These are phyloP conservation scores for Crithidia mellificae DNA, from an alignment of 208 protist species.

Conservation along the genomic window DNA sequence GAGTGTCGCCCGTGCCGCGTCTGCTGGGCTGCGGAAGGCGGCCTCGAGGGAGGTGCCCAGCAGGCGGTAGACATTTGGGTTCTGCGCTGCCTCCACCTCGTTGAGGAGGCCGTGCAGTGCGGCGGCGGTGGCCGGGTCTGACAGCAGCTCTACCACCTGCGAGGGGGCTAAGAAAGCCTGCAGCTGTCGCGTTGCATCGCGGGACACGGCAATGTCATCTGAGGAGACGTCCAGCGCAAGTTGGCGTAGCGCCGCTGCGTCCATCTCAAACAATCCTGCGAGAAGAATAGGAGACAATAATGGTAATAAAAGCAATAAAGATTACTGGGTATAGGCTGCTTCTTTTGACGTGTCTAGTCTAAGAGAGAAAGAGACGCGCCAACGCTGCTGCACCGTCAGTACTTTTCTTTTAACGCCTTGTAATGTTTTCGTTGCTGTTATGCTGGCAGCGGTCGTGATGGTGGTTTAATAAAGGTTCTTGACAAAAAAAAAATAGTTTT, in stretches of 20 bases:
- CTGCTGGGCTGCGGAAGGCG: conserved; percentile 22
- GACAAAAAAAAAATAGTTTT: too few species aligned
- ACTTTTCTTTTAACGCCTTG: too few species aligned
- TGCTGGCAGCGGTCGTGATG: too few species aligned
- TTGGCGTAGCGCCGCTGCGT: conserved; percentile 23
- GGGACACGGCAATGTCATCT: conserved; percentile 34
- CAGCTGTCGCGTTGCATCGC: conserved; percentile 35
- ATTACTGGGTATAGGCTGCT: too few species aligned
- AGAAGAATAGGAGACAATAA: too few species aligned
- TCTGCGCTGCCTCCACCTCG: conserved; percentile 46
- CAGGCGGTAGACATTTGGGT: conserved; percentile 51
- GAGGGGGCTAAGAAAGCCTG: conserved; percentile 25
- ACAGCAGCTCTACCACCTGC: conserved; percentile 25
- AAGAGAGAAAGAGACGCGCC: too few species aligned
- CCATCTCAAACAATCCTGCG: conserved; percentile 29
- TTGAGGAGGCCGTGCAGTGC: conserved; percentile 33
- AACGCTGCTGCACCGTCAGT: too few species aligned
- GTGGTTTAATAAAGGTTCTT: too few species aligned
- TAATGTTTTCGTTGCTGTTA: too few species aligned
- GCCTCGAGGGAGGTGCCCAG: conserved; percentile 35
- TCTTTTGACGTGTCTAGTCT: too few species aligned
- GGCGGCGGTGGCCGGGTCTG: background rate
- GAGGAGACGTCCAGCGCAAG: conserved; percentile 42
- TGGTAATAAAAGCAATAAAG: too few species aligned
- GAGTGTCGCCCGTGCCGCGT: conserved; percentile 16